Evolutionary conservation across 352 stramenopile genomes (phyloP).

Genomic region (Blastocystis sp.): DNA sequence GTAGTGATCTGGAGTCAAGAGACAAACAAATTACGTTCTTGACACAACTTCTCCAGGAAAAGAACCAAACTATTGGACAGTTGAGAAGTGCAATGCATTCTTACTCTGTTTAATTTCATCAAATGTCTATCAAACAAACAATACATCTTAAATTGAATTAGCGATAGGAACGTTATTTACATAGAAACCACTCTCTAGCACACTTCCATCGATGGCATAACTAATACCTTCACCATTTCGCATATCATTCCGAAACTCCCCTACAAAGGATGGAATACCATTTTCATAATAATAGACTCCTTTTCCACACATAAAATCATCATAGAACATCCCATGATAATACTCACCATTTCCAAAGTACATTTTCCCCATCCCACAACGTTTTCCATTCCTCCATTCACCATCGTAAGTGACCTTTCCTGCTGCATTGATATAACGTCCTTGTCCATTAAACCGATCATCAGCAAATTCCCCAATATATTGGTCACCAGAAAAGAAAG

Average conservation of each 20-base stretch:
- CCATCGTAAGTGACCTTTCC: constrained; percentile 46
- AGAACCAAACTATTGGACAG: constrained; percentile 33
- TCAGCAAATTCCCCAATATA: constrained; percentile 58
- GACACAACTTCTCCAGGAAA: background rate
- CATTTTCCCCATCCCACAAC: constrained; percentile 35
- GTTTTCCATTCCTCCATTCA: constrained; percentile 51
- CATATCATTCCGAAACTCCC: constrained; percentile 23
- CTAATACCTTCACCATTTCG: constrained; percentile 43
- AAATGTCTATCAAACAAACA: background rate
- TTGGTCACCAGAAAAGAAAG: constrained; percentile 5
- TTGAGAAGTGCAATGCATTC: background rate
- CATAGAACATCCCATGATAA: constrained; percentile 12
- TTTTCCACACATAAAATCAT: constrained; percentile 58
- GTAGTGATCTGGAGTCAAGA: background rate
- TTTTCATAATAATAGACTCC: constrained; percentile 42
- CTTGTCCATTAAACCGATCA: constrained; percentile 36
- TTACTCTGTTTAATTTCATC: background rate
- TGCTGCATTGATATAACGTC: background rate
- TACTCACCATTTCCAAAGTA: constrained; percentile 57
- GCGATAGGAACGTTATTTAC: constrained; percentile 14
- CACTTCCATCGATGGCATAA: constrained; percentile 13
- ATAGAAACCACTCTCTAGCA: constrained; percentile 33
- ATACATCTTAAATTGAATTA: background rate
- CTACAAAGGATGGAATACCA: constrained; percentile 26
- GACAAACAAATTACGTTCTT: background rate